Evolutionary conservation across 371 early-diverging fungal genomes (phyloP).

Genomic region (Polyrhizophydium stewartii): DNA sequence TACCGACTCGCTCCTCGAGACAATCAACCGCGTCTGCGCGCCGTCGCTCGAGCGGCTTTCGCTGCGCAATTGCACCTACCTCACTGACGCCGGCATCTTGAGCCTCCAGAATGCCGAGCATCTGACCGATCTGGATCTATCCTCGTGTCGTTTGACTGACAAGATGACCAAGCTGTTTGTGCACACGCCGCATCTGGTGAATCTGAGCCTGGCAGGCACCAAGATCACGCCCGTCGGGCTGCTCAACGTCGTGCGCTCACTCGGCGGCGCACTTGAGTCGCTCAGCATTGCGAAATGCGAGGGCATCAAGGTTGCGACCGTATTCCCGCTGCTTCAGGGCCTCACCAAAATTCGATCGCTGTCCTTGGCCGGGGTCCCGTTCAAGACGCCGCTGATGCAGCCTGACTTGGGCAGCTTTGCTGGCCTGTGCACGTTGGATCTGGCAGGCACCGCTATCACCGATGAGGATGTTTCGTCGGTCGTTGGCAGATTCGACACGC

Average conservation of each 20-base stretch:
- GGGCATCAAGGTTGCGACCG: not conserved
- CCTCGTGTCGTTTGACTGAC: not conserved
- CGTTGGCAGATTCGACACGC: not conserved
- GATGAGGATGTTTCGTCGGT: not conserved
- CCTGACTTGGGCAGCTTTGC: not conserved
- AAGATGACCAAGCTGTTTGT: not conserved
- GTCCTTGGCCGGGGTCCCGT: not conserved
- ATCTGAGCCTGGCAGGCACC: not conserved
- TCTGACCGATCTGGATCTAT: not conserved
- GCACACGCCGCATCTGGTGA: not conserved
- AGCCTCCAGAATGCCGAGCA: not conserved
- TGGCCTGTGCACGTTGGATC: not conserved
- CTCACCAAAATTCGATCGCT: not conserved
- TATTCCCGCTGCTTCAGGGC: not conserved
- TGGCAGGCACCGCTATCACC: not conserved
- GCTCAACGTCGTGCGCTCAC: not conserved
- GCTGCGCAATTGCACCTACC: not conserved
- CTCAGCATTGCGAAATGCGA: not conserved
- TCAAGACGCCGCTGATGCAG: not conserved
- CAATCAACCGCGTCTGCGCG: not conserved
- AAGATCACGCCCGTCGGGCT: not conserved
- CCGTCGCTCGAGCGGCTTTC: not conserved
- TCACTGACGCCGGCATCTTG: not conserved
- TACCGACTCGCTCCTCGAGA: slow-evolving; percentile 4
- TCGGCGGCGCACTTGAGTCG: not conserved